Evolutionary conservation across 768 basidiomycete genomes (phyloP).

Genomic region (Trametes cubensis): DNA sequence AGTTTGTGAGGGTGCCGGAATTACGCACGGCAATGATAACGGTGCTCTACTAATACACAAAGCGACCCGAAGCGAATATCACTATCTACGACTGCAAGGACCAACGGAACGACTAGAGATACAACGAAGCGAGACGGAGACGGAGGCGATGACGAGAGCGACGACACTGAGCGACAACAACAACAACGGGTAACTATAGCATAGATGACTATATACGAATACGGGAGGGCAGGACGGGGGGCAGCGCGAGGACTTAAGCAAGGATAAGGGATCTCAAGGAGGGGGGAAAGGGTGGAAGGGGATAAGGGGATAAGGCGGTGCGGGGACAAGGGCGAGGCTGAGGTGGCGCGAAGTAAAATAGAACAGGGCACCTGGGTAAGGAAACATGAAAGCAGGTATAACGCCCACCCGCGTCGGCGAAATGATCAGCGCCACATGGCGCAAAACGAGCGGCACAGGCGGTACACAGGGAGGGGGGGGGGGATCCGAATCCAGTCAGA

Average conservation of each 20-base stretch:
- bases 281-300: too few species aligned
- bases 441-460: not conserved
- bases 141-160: too few species aligned
- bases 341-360: not conserved
- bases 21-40: too few species aligned
- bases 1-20: too few species aligned
- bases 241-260: not conserved
- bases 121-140: not conserved
- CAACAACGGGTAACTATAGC: not conserved
- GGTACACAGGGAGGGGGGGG: not conserved
- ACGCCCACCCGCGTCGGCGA: not conserved
- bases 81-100: not conserved
- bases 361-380: not conserved
- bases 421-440: not conserved
- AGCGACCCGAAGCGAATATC: too few species aligned
- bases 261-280: too few species aligned
- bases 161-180: not conserved
- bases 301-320: too few species aligned
- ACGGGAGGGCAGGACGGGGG: not conserved
- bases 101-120: not conserved
- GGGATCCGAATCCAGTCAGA: too few species aligned
- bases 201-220: not conserved
- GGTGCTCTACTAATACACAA: too few species aligned
- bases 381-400: not conserved
- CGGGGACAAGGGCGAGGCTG: not conserved